Base-by-base conservation (phyloP, 305 asterid genomes). In the Nicotiana rustica region DNA sequence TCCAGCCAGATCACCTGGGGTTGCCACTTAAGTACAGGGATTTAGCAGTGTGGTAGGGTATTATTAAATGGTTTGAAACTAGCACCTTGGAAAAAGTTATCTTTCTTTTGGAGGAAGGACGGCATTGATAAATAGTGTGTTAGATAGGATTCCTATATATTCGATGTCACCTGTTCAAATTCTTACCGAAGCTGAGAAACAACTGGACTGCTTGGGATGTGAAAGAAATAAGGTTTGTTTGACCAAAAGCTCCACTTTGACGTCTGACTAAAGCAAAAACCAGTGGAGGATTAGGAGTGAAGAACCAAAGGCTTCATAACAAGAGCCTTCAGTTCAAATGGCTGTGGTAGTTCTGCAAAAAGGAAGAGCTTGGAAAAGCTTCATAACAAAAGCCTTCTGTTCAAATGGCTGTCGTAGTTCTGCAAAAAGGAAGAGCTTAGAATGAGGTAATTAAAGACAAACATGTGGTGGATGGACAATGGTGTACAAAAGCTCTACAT, bases 251-350 rank as follows among this genome's bases (percentile, higher is more conserved):
- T 67, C 52, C 75, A 17, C 52, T 17, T 25, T 25, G 29, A 25
- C 29, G 29, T 25, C 41, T 67, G 52, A 35, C 52, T 67, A 33
- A 67, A 67, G 76, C 76, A 17, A 68, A 66, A 8, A 36, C 76
- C 38, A 7, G 15, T 36, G 55, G 29, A 68, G 55, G 55, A 68
- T 17, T 68, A 35, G 76, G 18, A 8, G 55, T n/a, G 76, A 68
- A 68, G 55, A 68, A 68, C 31, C 76, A 0, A 59, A 36, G 33
- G 33, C 33, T 41, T 69, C 35, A 10, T 38, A 68, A 68, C 41
- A 69, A 0, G 33, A 4, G 10, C 17, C 77, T n/a, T 38, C n/a
- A 2, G 4, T 38, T 38, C 57, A 69, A 69, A 69, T 69, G 77
- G 29, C 33, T 8, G 17, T 38, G 57, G 77, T 69, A 69, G 31